Evolutionary conservation across 2,329 filamentous ascomycete genomes (phyloP), one percentile per base, ranked within the genome.

Genomic region (Ophiostoma ulmi): DNA sequence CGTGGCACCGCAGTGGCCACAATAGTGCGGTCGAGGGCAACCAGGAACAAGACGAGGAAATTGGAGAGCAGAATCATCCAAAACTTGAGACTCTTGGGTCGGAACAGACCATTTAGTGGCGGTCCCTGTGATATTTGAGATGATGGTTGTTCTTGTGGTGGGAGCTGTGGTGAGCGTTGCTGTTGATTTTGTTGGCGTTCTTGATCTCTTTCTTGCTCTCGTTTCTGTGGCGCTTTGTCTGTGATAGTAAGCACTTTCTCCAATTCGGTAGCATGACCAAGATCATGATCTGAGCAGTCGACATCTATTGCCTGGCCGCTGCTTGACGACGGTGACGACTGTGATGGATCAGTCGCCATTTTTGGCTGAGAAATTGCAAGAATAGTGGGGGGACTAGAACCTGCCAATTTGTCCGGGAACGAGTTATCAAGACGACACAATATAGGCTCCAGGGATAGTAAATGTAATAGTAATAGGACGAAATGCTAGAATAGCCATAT

Each of bases 11-110:
- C 73, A 22, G 72, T 73, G 3, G 72, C 81, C 78, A 73, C 72
- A 64, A 73, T 73, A n/a, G 72, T 71, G 17, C 71, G 71, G 73
- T 80, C 80, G 70, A 81, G 76, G 10, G 80, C 77, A 52, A 81
- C 77, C 26, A 81, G 75, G 73, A 81, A 81, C 75, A 81, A 76
- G 71, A 76, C 77, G 38, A 78, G 74, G 70, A 78, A 80, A 39
- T 78, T 73, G 6, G 79, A 80, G 39, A 83, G 52, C 10, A 87
- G 79, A 65, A 86, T 81, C 73, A 85, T 80, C 85, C 85, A 87
- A 75, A 87, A 87, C 74, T 82, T 83, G 72, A 84, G 69, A 10
- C 81, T 58, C 11, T 26, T 58, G 52, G 52, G 52, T 14, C 26
- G 52, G 4, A 58, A 58, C n/a, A 58, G 52, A 17, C 17, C 52